Evolutionary conservation across 2,329 filamentous ascomycete species (phyloP).

Genomic region (Thelonectria olida): DNA sequence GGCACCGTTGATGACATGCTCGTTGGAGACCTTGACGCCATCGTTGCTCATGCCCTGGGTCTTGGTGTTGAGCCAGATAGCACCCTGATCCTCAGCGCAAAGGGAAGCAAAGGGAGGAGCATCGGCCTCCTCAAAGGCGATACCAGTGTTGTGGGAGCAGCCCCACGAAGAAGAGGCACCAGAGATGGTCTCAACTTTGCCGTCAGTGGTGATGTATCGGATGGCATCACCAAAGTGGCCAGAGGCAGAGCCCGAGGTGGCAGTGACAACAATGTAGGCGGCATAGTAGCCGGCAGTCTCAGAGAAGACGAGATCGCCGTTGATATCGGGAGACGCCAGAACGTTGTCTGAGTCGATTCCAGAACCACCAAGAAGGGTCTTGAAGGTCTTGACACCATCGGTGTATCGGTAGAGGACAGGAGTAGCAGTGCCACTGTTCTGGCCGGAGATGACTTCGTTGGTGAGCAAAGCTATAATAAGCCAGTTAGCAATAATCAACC

Average conservation of each 20-base stretch:
- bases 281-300: constrained; percentile 64
- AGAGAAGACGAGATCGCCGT: constrained; percentile 70
- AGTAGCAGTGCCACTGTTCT: constrained; percentile 61
- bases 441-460: constrained; percentile 63
- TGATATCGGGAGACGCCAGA: constrained; percentile 65
- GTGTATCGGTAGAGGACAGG: constrained; percentile 68
- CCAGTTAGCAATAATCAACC: not conserved
- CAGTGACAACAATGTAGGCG: constrained; percentile 70
- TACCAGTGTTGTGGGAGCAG: constrained; percentile 72
- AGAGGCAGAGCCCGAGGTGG: constrained; percentile 60
- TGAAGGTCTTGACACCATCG: constrained; percentile 63
- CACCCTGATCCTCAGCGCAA: constrained; percentile 70
- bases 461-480: constrained; percentile 59
- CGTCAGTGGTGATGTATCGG: constrained; percentile 57
- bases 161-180: constrained; percentile 67
- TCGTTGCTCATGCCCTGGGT: constrained; percentile 61
- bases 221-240: constrained; percentile 68
- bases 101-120: constrained; percentile 65
- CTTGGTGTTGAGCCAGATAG: constrained; percentile 71
- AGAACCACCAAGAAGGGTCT: constrained; percentile 67
- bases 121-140: constrained; percentile 69
- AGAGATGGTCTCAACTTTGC: constrained; percentile 58
- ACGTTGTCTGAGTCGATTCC: constrained; percentile 57
- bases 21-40: constrained; percentile 69
- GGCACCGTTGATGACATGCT: constrained; percentile 68